A percentile compares a stretch with the other conserved stretches of the same genome.
Conservation (phyloP, 2,329 filamentous ascomycete genomes). For the Ophiostoma montium region DNA sequence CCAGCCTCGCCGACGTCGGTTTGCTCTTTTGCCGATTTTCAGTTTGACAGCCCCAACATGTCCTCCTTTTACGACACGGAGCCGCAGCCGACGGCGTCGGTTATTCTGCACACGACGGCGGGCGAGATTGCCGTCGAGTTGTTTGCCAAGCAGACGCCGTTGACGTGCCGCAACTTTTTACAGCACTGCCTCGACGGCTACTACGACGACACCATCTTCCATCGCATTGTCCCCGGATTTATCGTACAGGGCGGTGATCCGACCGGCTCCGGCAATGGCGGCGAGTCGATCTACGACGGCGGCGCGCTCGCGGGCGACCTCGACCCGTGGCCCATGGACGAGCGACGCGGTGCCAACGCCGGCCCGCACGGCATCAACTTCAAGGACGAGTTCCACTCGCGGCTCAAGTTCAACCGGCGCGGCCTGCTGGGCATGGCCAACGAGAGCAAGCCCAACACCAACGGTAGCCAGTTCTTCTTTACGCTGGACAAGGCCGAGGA, state of each 20-base stretch:
- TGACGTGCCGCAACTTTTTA: slow-evolving; percentile 88
- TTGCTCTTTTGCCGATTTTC: too few species aligned
- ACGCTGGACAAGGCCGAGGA: slow-evolving; percentile 77
- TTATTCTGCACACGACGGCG: slow-evolving; percentile 75
- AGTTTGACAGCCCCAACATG: too few species aligned
- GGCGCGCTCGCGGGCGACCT: slow-evolving; percentile 58
- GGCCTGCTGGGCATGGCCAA: slow-evolving; percentile 96
- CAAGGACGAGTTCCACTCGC: slow-evolving; percentile 79
- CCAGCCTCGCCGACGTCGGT: too few species aligned
- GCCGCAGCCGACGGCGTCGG: slow-evolving; percentile 84
- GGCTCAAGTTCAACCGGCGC: slow-evolving; percentile 82
- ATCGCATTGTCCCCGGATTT: slow-evolving; percentile 82
- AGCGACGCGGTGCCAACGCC: slow-evolving; percentile 46
- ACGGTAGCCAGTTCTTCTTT: slow-evolving; percentile 95
- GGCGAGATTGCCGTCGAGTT: slow-evolving; percentile 86
- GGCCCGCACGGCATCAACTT: slow-evolving; percentile 46
- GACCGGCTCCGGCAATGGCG: slow-evolving; percentile 80
- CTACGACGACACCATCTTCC: slow-evolving; percentile 87
- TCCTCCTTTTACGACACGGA: slow-evolving; percentile 87
- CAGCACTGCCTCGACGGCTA: slow-evolving; percentile 92
- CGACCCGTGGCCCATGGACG: slow-evolving; percentile 58
- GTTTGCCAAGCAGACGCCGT: slow-evolving; percentile 85
- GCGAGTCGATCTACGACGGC: slow-evolving; percentile 83
- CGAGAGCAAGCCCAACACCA: slow-evolving; percentile 59
- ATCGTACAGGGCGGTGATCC: slow-evolving; percentile 92